Percentiles rank a stretch among this genome's conserved stretches.
These are phyloP conservation scores for Parasitella parasitica DNA, from an alignment of 371 early-diverging fungal species.

Conservation along the genomic window DNA sequence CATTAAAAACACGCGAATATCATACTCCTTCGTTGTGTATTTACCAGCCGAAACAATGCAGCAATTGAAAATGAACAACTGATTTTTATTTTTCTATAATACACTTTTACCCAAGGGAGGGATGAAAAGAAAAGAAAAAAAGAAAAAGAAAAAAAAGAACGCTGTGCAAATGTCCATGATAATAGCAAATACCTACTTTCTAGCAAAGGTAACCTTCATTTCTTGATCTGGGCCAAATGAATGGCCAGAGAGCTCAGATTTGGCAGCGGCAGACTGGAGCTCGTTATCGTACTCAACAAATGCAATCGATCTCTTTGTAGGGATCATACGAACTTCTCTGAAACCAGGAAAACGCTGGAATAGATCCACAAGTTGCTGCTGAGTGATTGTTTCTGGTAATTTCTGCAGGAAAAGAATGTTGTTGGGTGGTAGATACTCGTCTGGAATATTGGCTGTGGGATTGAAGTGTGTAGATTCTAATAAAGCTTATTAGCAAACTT, in stretches of 20 bases:
- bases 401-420: constrained; percentile 90
- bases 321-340: constrained; percentile 87
- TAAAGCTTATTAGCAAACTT: not conserved
- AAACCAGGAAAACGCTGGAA: constrained; percentile 84
- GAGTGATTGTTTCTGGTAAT: constrained; percentile 75
- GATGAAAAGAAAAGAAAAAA: constrained; percentile 1
- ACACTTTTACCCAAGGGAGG: not conserved
- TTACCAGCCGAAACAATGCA: too few relatives aligned
- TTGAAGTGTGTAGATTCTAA: constrained; percentile 2
- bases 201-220: constrained; percentile 84
- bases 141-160: constrained; percentile 1
- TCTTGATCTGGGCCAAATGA: constrained; percentile 68
- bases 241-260: constrained; percentile 76
- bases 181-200: constrained; percentile 40
- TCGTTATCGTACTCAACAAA: constrained; percentile 94
- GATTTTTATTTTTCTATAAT: constrained; percentile 5
- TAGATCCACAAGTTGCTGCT: constrained; percentile 59
- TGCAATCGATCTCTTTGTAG: constrained; percentile 83
- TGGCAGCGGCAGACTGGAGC: constrained; percentile 76
- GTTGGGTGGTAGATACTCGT: constrained; percentile 79
- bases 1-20: too few relatives aligned
- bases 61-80: not conserved
- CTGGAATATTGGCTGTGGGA: constrained; percentile 57
- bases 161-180: constrained; percentile 7
- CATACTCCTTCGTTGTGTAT: too few relatives aligned